Conservation (phyloP, 2,329 filamentous ascomycete genomes). For the Ophiostoma ips region DNA sequence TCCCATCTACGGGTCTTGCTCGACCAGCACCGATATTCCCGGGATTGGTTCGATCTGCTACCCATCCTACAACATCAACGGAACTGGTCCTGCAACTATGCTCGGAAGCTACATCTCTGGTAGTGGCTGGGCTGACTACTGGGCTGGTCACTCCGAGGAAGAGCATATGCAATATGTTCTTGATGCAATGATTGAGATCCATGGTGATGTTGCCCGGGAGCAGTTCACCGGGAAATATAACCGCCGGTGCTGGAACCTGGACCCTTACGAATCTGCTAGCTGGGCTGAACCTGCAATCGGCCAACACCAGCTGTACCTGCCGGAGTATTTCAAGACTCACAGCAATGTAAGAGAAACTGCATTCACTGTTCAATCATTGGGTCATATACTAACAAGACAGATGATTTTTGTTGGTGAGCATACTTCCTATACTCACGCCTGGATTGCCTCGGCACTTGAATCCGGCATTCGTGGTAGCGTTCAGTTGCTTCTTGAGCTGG, state of each 20-base stretch:
- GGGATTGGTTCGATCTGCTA: neutral
- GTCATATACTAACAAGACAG: neutral
- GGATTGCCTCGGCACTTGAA: neutral
- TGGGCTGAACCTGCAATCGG: neutral
- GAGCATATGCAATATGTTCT: constrained; percentile 1
- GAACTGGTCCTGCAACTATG: neutral
- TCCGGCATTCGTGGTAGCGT: neutral
- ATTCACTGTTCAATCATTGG: too few relatives aligned
- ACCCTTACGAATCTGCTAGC: neutral
- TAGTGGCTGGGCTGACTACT: neutral
- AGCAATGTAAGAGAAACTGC: neutral
- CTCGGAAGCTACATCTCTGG: neutral
- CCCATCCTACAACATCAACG: constrained; percentile 2
- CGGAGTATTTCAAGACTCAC: neutral
- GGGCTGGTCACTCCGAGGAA: neutral
- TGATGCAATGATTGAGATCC: neutral
- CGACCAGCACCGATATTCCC: neutral
- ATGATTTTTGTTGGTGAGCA: constrained; percentile 3
- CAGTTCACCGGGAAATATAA: neutral
- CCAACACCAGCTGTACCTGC: constrained; percentile 1
- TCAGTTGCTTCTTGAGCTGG: neutral
- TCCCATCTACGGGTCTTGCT: neutral
- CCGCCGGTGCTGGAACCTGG: constrained; percentile 1
- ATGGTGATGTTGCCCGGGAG: neutral
- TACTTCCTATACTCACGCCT: neutral